These are phyloP conservation scores for Fagopyrum tataricum DNA, from an alignment of 148 eudicot genomes.

Conservation along the genomic window DNA sequence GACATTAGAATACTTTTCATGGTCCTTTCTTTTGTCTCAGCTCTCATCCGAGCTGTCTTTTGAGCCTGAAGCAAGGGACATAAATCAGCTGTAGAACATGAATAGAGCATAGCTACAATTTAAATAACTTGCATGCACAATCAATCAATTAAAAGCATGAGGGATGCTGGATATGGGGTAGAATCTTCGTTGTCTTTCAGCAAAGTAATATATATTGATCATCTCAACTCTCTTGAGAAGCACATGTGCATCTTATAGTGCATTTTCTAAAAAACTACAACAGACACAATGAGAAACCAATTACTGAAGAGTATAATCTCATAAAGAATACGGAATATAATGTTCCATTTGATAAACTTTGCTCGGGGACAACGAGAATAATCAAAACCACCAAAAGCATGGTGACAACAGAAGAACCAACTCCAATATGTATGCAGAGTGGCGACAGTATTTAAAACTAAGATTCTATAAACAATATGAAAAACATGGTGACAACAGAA, in stretches of 20 bases:
- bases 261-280: neutral
- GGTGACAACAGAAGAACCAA: neutral
- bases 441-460: too few relatives aligned
- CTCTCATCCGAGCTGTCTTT: slow-evolving; percentile 67
- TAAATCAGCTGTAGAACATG: neutral
- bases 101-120: neutral
- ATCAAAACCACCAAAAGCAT: neutral
- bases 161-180: neutral
- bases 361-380: neutral
- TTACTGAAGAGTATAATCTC: neutral
- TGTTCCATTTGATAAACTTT: neutral
- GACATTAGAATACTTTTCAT: slow-evolving; percentile 74
- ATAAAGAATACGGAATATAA: too few relatives aligned
- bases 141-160: neutral
- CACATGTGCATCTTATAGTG: neutral
- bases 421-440: too few relatives aligned
- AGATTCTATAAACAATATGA: too few relatives aligned
- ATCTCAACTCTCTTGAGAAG: neutral
- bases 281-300: neutral
- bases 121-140: neutral
- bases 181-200: neutral
- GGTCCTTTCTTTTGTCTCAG: slow-evolving; percentile 71
- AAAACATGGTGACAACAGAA: neutral
- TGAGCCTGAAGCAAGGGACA: slow-evolving; percentile 40
- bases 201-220: neutral